phyloP scores from a whole-genome alignment of 805 yeast genomes.

The Saturnispora kantuleensis region DNA sequence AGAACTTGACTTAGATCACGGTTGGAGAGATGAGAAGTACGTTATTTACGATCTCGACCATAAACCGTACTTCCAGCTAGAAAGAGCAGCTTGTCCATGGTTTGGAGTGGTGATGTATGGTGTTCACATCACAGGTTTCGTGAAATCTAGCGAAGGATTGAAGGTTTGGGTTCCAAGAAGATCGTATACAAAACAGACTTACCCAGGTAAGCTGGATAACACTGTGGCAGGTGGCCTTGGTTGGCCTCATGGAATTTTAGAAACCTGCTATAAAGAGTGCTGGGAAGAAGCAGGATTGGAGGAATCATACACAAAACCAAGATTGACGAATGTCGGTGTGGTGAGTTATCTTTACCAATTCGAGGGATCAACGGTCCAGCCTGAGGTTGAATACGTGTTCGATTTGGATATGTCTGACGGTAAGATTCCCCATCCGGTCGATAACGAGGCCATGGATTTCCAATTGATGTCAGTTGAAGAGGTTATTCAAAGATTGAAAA shows the following conservation, averaged over 20 bases:
- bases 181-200: constrained; percentile 69
- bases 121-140: constrained; percentile 75
- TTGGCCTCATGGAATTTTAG: constrained; percentile 61
- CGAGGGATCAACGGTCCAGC: constrained; percentile 49
- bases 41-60: constrained; percentile 50
- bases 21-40: constrained; percentile 86
- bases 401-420: constrained; percentile 51
- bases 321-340: constrained; percentile 48
- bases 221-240: constrained; percentile 95
- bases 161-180: constrained; percentile 82
- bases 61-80: constrained; percentile 56
- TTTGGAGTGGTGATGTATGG: constrained; percentile 89
- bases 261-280: constrained; percentile 79
- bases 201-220: constrained; percentile 85
- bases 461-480: constrained; percentile 50
- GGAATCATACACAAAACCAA: constrained; percentile 36
- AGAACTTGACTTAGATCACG: constrained; percentile 34
- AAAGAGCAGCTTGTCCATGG: constrained; percentile 71
- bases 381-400: constrained; percentile 76
- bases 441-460: constrained; percentile 72
- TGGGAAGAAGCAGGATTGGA: constrained; percentile 83
- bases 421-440: constrained; percentile 47
- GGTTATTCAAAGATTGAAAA: constrained; percentile 37
- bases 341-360: constrained; percentile 53
- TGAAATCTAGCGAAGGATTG: constrained; percentile 31